Evolutionary conservation across 1,284 basidiomycete genomes (phyloP).

Genomic region (Austroboletus novae-zelandiae): DNA sequence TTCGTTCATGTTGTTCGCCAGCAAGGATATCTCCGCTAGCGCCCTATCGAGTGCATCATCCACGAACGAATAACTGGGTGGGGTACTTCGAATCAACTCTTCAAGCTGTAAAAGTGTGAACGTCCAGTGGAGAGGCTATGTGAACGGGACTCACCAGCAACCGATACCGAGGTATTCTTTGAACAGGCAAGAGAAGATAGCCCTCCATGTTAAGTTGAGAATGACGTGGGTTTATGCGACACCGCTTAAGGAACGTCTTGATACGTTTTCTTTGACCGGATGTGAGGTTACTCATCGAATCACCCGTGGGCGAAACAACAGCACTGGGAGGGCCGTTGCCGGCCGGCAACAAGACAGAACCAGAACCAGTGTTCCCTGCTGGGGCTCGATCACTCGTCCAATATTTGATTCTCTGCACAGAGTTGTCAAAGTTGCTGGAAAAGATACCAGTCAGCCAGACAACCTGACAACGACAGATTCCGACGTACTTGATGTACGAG

Average conservation of each 20-base stretch:
- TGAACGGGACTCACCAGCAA: slow-evolving; percentile 62
- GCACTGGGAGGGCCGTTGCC: slow-evolving; percentile 59
- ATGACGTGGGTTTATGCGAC: slow-evolving; percentile 82
- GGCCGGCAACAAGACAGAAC: slow-evolving; percentile 52
- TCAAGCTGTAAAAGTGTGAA: slow-evolving; percentile 57
- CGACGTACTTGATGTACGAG: slow-evolving; percentile 88
- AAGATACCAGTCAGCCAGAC: slow-evolving; percentile 10
- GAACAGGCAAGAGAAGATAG: slow-evolving; percentile 92
- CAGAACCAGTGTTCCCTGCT: slow-evolving; percentile 39
- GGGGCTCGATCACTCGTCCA: slow-evolving; percentile 67
- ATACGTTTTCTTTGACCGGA: slow-evolving; percentile 84
- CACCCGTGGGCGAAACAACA: slow-evolving; percentile 47
- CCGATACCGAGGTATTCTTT: slow-evolving; percentile 94
- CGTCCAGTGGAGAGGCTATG: not conserved
- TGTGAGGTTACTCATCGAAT: slow-evolving; percentile 50
- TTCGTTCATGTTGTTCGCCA: slow-evolving; percentile 96
- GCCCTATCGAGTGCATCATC: slow-evolving; percentile 87
- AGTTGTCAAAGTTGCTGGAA: slow-evolving; percentile 86
- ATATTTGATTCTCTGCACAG: slow-evolving; percentile 79
- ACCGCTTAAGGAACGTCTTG: slow-evolving; percentile 83
- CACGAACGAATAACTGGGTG: slow-evolving; percentile 67
- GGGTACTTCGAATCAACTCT: slow-evolving; percentile 79
- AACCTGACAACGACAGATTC: slow-evolving; percentile 2
- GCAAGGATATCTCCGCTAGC: slow-evolving; percentile 77
- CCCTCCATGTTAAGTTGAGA: slow-evolving; percentile 96